Evolutionary conservation across 495 filamentous ascomycete species (phyloP), one percentile per base, ranked within the genome.

Genomic region (Xylaria castorea): DNA sequence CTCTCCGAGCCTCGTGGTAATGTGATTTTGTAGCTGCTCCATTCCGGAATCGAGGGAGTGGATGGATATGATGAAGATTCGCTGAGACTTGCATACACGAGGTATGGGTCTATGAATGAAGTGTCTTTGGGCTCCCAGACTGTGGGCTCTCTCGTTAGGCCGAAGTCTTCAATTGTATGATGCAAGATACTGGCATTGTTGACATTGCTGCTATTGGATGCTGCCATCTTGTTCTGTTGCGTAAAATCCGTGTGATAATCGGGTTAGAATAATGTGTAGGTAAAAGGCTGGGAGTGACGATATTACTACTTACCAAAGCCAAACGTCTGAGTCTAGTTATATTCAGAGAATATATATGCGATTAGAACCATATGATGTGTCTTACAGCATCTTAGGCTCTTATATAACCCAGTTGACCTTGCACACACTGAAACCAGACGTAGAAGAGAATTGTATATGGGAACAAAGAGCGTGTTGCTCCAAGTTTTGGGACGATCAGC

Each of bases 71-170:
- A 25, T 38, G 65, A 16, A 6, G 27, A 36, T 27, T 50, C 18
- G 65, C 44, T 46, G 27, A 27, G 34, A 16, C 25, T 58, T 25
- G 64, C 11, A 30, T 42, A 57, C 5, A 44, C 22, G n/a, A 61
- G 38, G 36, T 70, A 70, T 32, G 38, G 25, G 5, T 61, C 67
- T 61, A 70, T 62, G 67, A 70, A 70, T 18, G 67, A 44, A 0
- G 55, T 70, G 38, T 70, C 67, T n/a, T 44, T 57, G 22, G 55
- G 66, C 50, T 46, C 42, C 38, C 53, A 60, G 14, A 27, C 18
- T 14, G 55, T 70, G 5, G 53, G 3, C 20, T 61, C 67, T 40
- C 67, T 53, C 4, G 25, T 9, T 3, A 68, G 51, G 2, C 38
- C 40, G 51, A 57, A 68, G 50, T 68, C 66, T 58, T 42, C n/a